Evolutionary conservation across 768 basidiomycete species (phyloP), one percentile per base, ranked within the genome.

Genomic region (Jaapia argillacea): DNA sequence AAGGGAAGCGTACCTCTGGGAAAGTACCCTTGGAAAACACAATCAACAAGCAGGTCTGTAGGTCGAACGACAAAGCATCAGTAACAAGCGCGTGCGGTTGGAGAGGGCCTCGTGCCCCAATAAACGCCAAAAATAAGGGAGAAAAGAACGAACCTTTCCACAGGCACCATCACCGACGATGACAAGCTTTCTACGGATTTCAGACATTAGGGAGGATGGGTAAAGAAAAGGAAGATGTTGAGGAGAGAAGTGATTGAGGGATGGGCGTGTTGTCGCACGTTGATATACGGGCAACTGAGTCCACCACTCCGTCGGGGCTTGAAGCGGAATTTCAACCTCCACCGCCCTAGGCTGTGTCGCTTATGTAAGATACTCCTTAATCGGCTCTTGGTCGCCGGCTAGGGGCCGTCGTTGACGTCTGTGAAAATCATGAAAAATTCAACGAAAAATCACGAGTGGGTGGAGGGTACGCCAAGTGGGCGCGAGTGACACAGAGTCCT

Each of bases 151-250:
- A 28, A 86, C 86, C 85, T 92, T 91, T 69, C 89, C 90, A 56
- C 89, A 93, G 67, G 89, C 90, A 77, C 92, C 92, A 71, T 94
- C 92, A 64, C 93, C 93, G 54, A 98, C 93, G 65, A 97, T 96
- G 64, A 98, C 93, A 56, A 98, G 83, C 70, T 98, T 98, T 68
- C 92, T 85, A 69, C 93, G 80, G 67, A 97, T 94, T 74, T 96
- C 93, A 62, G 91, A 83, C 92, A 97, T 97, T 40, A 37, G 25
- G 18, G 20, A 18, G 25, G 45, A 36, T 35, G 42, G 36, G 23
- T 10, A 10, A 33, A 16, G 16, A 16, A 33, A 33, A 33, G 28
- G 28, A 33, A 10, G 16, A 33, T 16, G 28, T 10, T 16, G 28
- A 33, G 16, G 16, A 10, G 16, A 16, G 16, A 16, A 33, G 28